Percentiles rank a stretch among this genome's conserved stretches.
phyloP scores from a whole-genome alignment of 1,139 yeast species.

The Geotrichum carabidarum region DNA sequence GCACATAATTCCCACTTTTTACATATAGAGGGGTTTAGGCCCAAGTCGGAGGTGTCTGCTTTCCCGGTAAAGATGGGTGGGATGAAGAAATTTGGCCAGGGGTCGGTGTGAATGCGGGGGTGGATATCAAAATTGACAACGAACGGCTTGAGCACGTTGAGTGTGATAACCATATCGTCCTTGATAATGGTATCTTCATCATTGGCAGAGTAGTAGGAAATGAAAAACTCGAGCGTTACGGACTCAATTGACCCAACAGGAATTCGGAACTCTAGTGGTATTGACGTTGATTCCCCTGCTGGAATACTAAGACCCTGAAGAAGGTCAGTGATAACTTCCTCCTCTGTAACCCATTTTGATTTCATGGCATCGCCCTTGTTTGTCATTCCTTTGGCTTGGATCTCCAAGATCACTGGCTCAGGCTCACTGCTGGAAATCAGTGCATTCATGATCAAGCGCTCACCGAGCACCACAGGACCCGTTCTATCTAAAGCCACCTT shows the following conservation, averaged over 20 bases:
- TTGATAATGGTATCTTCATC: slow-evolving; percentile 29
- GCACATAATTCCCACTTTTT: slow-evolving; percentile 19
- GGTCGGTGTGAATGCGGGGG: slow-evolving; percentile 32
- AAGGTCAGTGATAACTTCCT: neutral
- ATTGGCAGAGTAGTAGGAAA: slow-evolving; percentile 28
- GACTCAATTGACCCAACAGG: slow-evolving; percentile 22
- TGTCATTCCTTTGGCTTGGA: slow-evolving; percentile 24
- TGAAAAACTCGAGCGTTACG: slow-evolving; percentile 29
- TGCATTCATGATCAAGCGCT: slow-evolving; percentile 24
- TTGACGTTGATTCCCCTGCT: slow-evolving; percentile 2
- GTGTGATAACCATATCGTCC: slow-evolving; percentile 26
- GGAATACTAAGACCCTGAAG: slow-evolving; percentile 7
- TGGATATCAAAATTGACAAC: slow-evolving; percentile 34
- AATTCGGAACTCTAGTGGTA: slow-evolving; percentile 23
- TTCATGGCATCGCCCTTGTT: slow-evolving; percentile 17
- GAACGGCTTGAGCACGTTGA: slow-evolving; percentile 35
- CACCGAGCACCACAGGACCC: slow-evolving; percentile 32
- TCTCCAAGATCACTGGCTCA: slow-evolving; percentile 26
- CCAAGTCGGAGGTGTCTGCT: slow-evolving; percentile 16
- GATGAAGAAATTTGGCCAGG: slow-evolving; percentile 38
- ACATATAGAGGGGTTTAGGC: slow-evolving; percentile 18
- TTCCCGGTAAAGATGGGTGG: slow-evolving; percentile 21
- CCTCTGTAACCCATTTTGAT: slow-evolving; percentile 18
- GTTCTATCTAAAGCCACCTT: slow-evolving; percentile 23
- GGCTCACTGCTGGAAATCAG: slow-evolving; percentile 31